Conservation (phyloP, 1,284 basidiomycete genomes). For the Mycosarcoma mackinlayi region DNA sequence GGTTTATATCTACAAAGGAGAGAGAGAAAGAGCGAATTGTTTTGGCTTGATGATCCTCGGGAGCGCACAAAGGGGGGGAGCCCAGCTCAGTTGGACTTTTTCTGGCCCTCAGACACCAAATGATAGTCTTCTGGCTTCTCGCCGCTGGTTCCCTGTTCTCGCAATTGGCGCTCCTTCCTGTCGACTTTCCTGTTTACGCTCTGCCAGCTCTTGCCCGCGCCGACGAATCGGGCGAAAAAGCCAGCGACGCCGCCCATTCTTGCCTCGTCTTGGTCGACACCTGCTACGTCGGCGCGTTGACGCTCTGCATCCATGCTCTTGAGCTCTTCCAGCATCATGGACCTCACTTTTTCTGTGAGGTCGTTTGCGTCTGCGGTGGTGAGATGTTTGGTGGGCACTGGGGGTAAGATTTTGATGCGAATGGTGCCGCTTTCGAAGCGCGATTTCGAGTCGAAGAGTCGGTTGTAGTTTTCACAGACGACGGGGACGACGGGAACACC, state of each 20-base stretch:
- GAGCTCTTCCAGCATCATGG: conserved; percentile 49
- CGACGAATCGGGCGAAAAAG: conserved; percentile 33
- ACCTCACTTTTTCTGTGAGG: conserved; percentile 74
- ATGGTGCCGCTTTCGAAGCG: conserved; percentile 73
- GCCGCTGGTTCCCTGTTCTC: conserved; percentile 33
- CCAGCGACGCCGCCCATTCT: conserved; percentile 39
- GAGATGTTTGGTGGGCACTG: conserved; percentile 78
- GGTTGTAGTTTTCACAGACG: conserved; percentile 93
- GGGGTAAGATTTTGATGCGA: conserved; percentile 76
- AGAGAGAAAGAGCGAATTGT: no score
- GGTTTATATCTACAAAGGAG: neutral
- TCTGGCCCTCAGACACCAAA: conserved; percentile 47
- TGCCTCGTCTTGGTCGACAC: conserved; percentile 15
- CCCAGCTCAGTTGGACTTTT: conserved; percentile 18
- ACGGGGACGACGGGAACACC: conserved; percentile 82
- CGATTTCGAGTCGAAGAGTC: conserved; percentile 78
- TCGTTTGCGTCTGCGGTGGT: conserved; percentile 76
- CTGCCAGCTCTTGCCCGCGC: conserved; percentile 17
- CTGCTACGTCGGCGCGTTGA: conserved; percentile 16
- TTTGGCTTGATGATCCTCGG: neutral
- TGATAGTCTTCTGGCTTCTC: conserved; percentile 49
- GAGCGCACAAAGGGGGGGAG: neutral
- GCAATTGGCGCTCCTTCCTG: conserved; percentile 26
- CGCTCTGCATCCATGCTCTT: conserved; percentile 49
- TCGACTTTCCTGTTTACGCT: conserved; percentile 21